Conservation (phyloP, 1,139 yeast genomes). For the Pichia sp. region DNA sequence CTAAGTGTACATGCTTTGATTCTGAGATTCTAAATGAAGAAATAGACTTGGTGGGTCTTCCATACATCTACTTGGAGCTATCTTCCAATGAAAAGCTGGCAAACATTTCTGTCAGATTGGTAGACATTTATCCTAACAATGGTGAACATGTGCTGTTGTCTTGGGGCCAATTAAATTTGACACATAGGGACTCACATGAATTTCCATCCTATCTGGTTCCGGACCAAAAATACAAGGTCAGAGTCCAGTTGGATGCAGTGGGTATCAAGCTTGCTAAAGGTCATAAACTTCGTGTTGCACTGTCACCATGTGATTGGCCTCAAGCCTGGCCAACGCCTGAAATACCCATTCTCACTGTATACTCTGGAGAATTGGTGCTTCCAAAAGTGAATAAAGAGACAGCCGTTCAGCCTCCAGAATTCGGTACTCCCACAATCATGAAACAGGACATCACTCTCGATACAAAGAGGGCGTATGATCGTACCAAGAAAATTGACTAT, state of each 20-base stretch:
- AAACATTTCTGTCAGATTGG: conserved; percentile 31
- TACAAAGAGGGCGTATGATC: conserved; percentile 23
- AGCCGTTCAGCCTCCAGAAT: conserved; percentile 20
- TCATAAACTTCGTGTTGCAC: conserved; percentile 31
- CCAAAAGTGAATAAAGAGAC: conserved; percentile 22
- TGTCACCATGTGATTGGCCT: conserved; percentile 39
- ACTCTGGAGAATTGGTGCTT: conserved; percentile 24
- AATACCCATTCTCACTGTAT: conserved; percentile 28
- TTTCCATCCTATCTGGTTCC: conserved; percentile 29
- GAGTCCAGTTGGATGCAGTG: conserved; percentile 31
- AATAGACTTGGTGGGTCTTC: conserved; percentile 30
- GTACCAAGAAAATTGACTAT: conserved; percentile 24
- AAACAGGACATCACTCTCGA: conserved; percentile 24
- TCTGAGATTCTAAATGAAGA: conserved; percentile 22
- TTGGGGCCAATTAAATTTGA: conserved; percentile 38
- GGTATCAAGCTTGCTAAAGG: conserved; percentile 31
- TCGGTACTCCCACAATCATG: conserved; percentile 28
- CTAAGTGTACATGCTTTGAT: conserved; percentile 32
- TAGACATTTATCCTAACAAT: conserved; percentile 29
- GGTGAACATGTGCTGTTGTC: conserved; percentile 32
- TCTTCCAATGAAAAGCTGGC: conserved; percentile 32
- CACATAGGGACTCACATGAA: conserved; percentile 35
- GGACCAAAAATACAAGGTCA: conserved; percentile 28
- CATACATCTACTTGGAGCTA: conserved; percentile 26
- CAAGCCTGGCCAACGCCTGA: conserved; percentile 37